phyloP scores from a whole-genome alignment of 768 basidiomycete species.

The Clavulina sp. region DNA sequence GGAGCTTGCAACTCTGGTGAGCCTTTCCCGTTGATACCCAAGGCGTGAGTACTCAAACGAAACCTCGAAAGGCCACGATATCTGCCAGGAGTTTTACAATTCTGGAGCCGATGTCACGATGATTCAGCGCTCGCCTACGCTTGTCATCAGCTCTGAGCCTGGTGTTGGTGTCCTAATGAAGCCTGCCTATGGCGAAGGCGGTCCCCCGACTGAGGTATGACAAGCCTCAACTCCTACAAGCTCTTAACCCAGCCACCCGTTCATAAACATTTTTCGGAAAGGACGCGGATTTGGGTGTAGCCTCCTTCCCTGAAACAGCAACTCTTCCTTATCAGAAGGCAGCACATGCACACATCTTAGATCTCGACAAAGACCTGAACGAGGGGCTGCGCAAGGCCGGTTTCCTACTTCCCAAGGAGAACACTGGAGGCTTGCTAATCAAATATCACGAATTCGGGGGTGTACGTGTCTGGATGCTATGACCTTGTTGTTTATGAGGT shows the following conservation, averaged over 20 bases:
- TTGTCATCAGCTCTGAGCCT: not conserved
- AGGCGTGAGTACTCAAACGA: not conserved
- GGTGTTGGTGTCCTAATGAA: not conserved
- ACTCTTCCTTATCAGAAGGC: not conserved
- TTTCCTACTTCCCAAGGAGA: not conserved
- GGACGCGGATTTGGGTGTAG: not conserved
- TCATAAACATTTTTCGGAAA: too few relatives aligned
- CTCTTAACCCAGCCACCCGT: too few relatives aligned
- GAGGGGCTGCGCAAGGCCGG: slow-evolving; percentile 3
- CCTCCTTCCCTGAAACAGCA: not conserved
- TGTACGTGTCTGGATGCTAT: not conserved
- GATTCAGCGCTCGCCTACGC: not conserved
- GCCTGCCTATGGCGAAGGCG: not conserved
- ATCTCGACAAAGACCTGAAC: not conserved
- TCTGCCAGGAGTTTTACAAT: slow-evolving; percentile 13
- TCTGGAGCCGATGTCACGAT: slow-evolving; percentile 16
- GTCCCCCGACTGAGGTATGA: not conserved
- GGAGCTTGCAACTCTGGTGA: slow-evolving; percentile 11
- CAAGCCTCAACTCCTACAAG: too few relatives aligned
- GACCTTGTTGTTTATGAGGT: not conserved
- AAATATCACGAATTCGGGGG: not conserved
- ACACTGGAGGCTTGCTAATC: not conserved
- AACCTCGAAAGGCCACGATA: not conserved
- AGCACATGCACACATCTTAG: not conserved
- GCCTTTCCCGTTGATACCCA: not conserved